Evolutionary conservation across 345 rosid genomes (phyloP).

Genomic region (Populus nigra): DNA sequence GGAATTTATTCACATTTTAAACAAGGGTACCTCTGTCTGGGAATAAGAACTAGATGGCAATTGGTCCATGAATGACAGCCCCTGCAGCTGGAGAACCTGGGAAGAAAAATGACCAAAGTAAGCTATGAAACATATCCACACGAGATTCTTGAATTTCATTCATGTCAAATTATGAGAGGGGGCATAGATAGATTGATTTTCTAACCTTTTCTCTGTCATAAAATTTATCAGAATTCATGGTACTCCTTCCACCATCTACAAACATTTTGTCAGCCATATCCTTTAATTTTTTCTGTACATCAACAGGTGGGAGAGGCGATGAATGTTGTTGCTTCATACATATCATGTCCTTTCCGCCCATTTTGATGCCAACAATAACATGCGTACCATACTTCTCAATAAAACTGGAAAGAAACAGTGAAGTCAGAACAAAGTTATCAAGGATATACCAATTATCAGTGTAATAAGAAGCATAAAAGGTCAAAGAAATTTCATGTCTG

Average conservation of each 20-base stretch:
- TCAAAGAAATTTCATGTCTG: background rate
- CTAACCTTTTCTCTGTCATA: constrained; percentile 32
- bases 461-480: background rate
- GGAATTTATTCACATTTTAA: background rate
- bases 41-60: constrained; percentile 35
- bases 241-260: constrained; percentile 14
- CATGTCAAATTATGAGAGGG: background rate
- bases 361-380: constrained; percentile 29
- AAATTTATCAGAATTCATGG: constrained; percentile 1
- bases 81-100: constrained; percentile 25
- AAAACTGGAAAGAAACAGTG: constrained; percentile 16
- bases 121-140: no score
- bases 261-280: constrained; percentile 28
- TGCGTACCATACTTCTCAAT: constrained; percentile 38
- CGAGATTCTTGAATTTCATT: background rate
- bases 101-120: constrained; percentile 2
- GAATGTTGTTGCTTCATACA: constrained; percentile 30
- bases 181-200: background rate
- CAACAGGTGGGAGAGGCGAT: constrained; percentile 23
- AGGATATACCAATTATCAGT: background rate
- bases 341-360: constrained; percentile 32
- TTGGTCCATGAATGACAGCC: constrained; percentile 22
- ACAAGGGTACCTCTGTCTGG: constrained; percentile 28
- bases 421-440: background rate
- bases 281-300: constrained; percentile 27